A percentile compares a stretch with the other conserved stretches of the same genome.
Evolutionary conservation across 805 yeast species (phyloP).

Genomic region (Ascoidea rubescens): DNA sequence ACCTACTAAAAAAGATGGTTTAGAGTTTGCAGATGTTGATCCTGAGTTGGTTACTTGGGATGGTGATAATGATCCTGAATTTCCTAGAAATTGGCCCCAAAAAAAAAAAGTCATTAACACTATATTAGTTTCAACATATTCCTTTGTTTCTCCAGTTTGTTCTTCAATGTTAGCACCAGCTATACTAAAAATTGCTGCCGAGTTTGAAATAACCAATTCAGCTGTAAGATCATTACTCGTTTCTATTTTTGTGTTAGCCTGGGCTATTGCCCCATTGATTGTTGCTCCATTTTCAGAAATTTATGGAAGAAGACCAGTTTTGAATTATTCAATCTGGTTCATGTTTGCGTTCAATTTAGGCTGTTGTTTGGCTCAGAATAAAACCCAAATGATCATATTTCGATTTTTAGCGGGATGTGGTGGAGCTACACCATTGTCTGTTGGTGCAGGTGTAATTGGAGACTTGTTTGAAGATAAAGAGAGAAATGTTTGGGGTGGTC

Average conservation of each 20-base stretch:
- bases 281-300: conserved; percentile 59
- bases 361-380: conserved; percentile 43
- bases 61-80: conserved; percentile 42
- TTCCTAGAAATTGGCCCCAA: conserved; percentile 51
- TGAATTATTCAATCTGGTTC: conserved; percentile 35
- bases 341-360: conserved; percentile 37
- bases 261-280: conserved; percentile 55
- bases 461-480: conserved; percentile 39
- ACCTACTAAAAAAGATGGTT: conserved; percentile 27
- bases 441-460: conserved; percentile 57
- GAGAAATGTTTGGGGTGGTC: conserved; percentile 42
- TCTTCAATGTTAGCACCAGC: conserved; percentile 56
- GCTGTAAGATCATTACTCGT: conserved; percentile 39
- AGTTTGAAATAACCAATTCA: conserved; percentile 26
- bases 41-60: conserved; percentile 61
- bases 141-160: conserved; percentile 47
- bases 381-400: conserved; percentile 41
- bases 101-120: conserved; percentile 29
- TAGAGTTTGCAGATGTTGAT: conserved; percentile 37
- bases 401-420: conserved; percentile 52
- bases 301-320: conserved; percentile 45
- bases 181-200: conserved; percentile 28
- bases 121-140: conserved; percentile 34
- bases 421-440: conserved; percentile 53
- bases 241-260: conserved; percentile 53